Base-by-base conservation (phyloP, 495 filamentous ascomycete species). In the Penicillium coffeae region DNA sequence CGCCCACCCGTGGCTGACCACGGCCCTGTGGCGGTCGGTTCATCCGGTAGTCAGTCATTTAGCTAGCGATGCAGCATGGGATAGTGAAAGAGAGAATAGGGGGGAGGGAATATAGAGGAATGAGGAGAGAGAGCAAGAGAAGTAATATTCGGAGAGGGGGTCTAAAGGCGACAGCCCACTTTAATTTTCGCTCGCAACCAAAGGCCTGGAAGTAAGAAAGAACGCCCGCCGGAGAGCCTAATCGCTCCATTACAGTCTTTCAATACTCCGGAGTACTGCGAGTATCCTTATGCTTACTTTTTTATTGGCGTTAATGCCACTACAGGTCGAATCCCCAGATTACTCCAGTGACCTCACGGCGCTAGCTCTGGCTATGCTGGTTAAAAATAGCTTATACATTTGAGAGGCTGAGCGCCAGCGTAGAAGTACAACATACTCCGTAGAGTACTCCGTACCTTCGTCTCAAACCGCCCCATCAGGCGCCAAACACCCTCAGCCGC, bases 1-100 rank as follows among this genome's bases (percentile, higher is more conserved):
- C 89, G 62, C 85, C 85, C 57, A 92, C 71, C 51, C 73, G 63
- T 56, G 68, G 62, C 58, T 73, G 74, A 66, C 68, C 69, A 60
- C 62, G 68, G 54, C 73, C 68, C 56, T 71, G 49, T 14, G 49
- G 43, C 19, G 50, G 52, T 46, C 52, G 62, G 53, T 72, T 70
- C 71, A 73, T 72, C 41, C 41, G 43, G 36, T 22, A 16, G 25
- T 22, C 37, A 21, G 30, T 46, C 21, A 42, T 27, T 42, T 42
- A 27, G 40, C 21, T 27, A 10, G 21, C 6, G 35, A 30, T 30
- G 25, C 25, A 30, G 25, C 25, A 30, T 30, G 25, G 25, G 25
- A 30, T 30, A 30, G 25, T n/a, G 22, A 20, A 33, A 32, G 48
- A 32, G 20, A 18, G 16, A 8, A 21, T 27, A 37, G 30, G 43